Conservation (phyloP, 1,284 basidiomycete genomes). For the Rhodotorula sp. region DNA sequence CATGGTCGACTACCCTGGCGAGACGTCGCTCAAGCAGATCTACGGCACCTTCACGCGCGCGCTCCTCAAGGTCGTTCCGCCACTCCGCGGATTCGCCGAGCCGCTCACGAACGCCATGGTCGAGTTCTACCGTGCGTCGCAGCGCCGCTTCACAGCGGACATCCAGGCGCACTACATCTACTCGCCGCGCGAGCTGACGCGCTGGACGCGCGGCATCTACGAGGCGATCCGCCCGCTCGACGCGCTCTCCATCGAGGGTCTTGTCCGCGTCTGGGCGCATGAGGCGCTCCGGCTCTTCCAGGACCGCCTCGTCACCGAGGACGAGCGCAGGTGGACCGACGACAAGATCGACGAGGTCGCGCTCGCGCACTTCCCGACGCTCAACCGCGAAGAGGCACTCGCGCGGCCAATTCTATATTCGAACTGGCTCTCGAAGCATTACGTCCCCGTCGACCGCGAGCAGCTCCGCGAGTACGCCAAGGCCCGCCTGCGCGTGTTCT, state of each 20-base stretch:
- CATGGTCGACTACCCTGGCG: slow-evolving; percentile 99
- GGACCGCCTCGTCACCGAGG: slow-evolving; percentile 89
- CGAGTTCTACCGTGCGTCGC: slow-evolving; percentile 88
- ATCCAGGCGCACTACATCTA: slow-evolving; percentile 98
- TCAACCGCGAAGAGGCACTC: slow-evolving; percentile 80
- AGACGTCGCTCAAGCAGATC: slow-evolving; percentile 95
- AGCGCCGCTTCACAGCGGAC: slow-evolving; percentile 92
- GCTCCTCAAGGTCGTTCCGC: slow-evolving; percentile 91
- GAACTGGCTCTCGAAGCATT: slow-evolving; percentile 99
- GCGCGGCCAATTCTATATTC: slow-evolving; percentile 91
- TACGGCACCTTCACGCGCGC: slow-evolving; percentile 99
- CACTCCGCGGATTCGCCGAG: slow-evolving; percentile 87
- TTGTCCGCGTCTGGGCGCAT: slow-evolving; percentile 97
- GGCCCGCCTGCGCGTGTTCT: slow-evolving; percentile 90
- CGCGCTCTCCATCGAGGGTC: slow-evolving; percentile 83
- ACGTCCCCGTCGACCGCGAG: slow-evolving; percentile 92
- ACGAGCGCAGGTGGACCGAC: slow-evolving; percentile 93
- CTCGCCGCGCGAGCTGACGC: slow-evolving; percentile 96
- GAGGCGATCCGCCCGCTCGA: slow-evolving; percentile 94
- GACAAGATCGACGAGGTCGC: slow-evolving; percentile 85
- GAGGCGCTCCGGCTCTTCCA: slow-evolving; percentile 97
- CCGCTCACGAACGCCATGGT: slow-evolving; percentile 98
- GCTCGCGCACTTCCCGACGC: slow-evolving; percentile 85
- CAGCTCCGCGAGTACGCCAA: slow-evolving; percentile 93
- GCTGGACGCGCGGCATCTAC: slow-evolving; percentile 97